Evolutionary conservation across 805 yeast species (phyloP).

Genomic region (Yamadazyma endophytica): DNA sequence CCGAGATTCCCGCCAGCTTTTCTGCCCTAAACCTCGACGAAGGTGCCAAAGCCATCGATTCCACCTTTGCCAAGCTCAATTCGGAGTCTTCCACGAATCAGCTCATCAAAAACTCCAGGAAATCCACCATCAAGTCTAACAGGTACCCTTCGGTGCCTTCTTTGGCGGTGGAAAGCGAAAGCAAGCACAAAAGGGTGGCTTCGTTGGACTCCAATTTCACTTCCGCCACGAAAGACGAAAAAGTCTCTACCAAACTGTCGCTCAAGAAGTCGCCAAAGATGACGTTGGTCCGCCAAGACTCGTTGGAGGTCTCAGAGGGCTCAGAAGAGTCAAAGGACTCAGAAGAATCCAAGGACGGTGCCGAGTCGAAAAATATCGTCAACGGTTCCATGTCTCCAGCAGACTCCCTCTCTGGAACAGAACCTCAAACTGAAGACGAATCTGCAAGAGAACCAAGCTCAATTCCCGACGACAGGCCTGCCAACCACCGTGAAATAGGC

Average conservation of each 20-base stretch:
- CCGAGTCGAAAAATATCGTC: too few relatives aligned
- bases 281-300: conserved; percentile 1
- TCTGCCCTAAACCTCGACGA: not conserved
- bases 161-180: conserved; percentile 3
- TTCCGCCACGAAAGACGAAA: conserved; percentile 9
- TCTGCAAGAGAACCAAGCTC: too few relatives aligned
- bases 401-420: too few relatives aligned
- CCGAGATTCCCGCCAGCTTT: not conserved
- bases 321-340: too few relatives aligned
- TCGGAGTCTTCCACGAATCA: conserved; percentile 7
- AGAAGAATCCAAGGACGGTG: too few relatives aligned
- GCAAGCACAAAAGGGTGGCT: conserved; percentile 10
- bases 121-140: conserved; percentile 27
- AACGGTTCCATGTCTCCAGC: too few relatives aligned
- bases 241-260: not conserved
- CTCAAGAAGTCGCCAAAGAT: not conserved
- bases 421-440: too few relatives aligned
- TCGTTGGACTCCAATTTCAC: conserved; percentile 20
- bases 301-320: too few relatives aligned
- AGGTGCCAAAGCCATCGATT: not conserved
- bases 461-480: too few relatives aligned
- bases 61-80: conserved; percentile 4
- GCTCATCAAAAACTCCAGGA: conserved; percentile 24
- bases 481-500: too few relatives aligned
- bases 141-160: conserved; percentile 36